Percentiles rank a stretch among this genome's conserved stretches.
These are phyloP conservation scores for Saccharomycopsis capsularis DNA, from an alignment of 805 yeast species.

Conservation along the genomic window DNA sequence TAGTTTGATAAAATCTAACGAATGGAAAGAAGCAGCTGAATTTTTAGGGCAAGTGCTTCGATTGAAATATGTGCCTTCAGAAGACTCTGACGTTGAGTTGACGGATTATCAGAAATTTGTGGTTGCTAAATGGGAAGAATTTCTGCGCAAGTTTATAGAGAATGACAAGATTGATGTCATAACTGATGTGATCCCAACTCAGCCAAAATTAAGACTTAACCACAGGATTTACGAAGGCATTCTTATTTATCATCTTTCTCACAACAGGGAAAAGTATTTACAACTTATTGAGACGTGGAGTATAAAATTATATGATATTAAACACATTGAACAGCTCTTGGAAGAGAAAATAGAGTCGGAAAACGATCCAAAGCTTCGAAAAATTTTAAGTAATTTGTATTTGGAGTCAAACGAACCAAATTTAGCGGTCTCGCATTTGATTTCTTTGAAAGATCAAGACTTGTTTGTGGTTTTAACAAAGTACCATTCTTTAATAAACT, in stretches of 20 bases:
- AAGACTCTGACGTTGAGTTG: conserved; percentile 21
- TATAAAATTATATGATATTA: conserved; percentile 41
- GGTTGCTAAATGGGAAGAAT: conserved; percentile 53
- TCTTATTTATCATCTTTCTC: conserved; percentile 39
- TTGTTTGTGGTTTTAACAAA: conserved; percentile 52
- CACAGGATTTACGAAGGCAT: conserved; percentile 39
- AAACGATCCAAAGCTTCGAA: conserved; percentile 32
- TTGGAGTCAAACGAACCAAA: conserved; percentile 50
- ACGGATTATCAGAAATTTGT: conserved; percentile 23
- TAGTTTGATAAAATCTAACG: conserved; percentile 28
- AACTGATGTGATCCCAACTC: conserved; percentile 50
- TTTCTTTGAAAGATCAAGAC: conserved; percentile 45
- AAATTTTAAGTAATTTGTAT: conserved; percentile 46
- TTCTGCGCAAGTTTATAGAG: conserved; percentile 49
- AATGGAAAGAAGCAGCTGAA: conserved; percentile 51
- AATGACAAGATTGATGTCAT: conserved; percentile 40
- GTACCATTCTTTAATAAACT: conserved; percentile 54
- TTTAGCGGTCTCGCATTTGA: conserved; percentile 58
- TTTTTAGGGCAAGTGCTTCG: conserved; percentile 39
- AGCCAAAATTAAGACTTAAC: conserved; percentile 31
- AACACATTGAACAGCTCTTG: conserved; percentile 37
- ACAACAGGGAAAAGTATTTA: conserved; percentile 34
- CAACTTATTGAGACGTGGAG: conserved; percentile 53
- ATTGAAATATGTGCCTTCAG: conserved; percentile 23
- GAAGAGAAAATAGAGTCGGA: conserved; percentile 38